Evolutionary conservation across 2,329 filamentous ascomycete genomes (phyloP).

Genomic region (Sporothrix globosa): DNA sequence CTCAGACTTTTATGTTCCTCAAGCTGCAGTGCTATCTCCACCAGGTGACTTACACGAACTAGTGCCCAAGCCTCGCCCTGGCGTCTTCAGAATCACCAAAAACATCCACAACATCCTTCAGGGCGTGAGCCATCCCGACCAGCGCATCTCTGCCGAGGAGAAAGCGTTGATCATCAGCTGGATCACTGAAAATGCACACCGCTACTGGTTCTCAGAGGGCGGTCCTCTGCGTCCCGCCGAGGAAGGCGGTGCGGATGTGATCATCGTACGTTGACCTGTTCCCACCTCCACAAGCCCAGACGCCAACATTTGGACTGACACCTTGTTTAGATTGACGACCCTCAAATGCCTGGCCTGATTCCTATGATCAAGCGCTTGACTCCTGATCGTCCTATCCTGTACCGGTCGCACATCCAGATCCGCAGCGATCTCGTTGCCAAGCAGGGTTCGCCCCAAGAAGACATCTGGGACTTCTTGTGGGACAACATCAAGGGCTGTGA

Average conservation of each 20-base stretch:
- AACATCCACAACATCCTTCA: conserved; percentile 88
- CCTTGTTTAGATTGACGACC: conserved; percentile 68
- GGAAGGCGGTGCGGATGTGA: conserved; percentile 73
- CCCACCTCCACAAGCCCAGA: not conserved
- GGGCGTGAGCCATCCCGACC: conserved; percentile 68
- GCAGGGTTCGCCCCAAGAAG: conserved; percentile 66
- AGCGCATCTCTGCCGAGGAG: conserved; percentile 66
- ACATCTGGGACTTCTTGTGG: conserved; percentile 78
- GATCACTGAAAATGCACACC: conserved; percentile 72
- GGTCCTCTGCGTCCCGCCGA: conserved; percentile 67
- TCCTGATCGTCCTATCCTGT: conserved; percentile 75
- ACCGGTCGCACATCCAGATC: conserved; percentile 82
- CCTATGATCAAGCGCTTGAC: conserved; percentile 72
- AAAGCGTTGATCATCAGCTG: conserved; percentile 68
- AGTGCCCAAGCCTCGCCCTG: conserved; percentile 78
- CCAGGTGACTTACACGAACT: conserved; percentile 49
- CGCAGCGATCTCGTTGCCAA: conserved; percentile 70
- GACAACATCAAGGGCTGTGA: conserved; percentile 70
- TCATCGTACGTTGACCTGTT: conserved; percentile 56
- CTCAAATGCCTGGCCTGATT: conserved; percentile 81
- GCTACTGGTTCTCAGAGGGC: conserved; percentile 71
- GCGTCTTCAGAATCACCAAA: conserved; percentile 82
- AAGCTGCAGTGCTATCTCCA: not conserved
- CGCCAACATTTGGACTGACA: not conserved
- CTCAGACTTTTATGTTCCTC: conserved; percentile 37